Base-by-base conservation (phyloP, 805 yeast genomes). In the Zygotorulaspora sp. region DNA sequence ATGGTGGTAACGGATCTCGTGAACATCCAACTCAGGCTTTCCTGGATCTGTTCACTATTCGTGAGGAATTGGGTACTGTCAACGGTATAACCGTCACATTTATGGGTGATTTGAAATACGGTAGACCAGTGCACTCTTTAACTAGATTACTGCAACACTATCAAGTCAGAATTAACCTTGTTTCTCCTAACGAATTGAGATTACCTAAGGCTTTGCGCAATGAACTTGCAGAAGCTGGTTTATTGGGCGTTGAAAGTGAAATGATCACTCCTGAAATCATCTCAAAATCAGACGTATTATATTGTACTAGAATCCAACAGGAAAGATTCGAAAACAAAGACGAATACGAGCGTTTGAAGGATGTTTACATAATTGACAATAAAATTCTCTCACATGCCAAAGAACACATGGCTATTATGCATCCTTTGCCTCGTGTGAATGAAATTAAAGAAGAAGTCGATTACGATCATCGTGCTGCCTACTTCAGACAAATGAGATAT, bases 1-100 rank as follows among this genome's bases (percentile, higher is more conserved):
- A 92, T 60, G 98, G 96, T 60, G 99, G 98, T 59, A 92, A 92
- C 63, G 99, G 99, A 25, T 73, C 96, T 36, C 81, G 87, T 65
- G 99, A 92, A 71, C 99, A 92, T 66, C 99, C 99, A 57, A 85
- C 97, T 16, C 99, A 92, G 70, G 98, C 98, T 2, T 85, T 92
- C 71, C 73, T 94, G 58, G 99, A 92, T 63, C 71, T 92, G 66
- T 92, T 90, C 76, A 92, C 99, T 36, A 92, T 92, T 55, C 86
- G 99, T 71, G 99, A 92, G 68, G 99, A 92, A 71, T 73, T 92
- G 49, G 99, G 99, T 62, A 87, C 97, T 43, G 97, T 94, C 38
- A 92, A 92, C 63, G 97, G 97, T 62, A 83, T 94, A 59, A 88
- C 96, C 24, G 92, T 92, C 48, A 92, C 99, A 4, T 92, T 92